Evolutionary conservation across 495 filamentous ascomycete species (phyloP), one percentile per base, ranked within the genome.

Genomic region (Lichenothelia convexa): DNA sequence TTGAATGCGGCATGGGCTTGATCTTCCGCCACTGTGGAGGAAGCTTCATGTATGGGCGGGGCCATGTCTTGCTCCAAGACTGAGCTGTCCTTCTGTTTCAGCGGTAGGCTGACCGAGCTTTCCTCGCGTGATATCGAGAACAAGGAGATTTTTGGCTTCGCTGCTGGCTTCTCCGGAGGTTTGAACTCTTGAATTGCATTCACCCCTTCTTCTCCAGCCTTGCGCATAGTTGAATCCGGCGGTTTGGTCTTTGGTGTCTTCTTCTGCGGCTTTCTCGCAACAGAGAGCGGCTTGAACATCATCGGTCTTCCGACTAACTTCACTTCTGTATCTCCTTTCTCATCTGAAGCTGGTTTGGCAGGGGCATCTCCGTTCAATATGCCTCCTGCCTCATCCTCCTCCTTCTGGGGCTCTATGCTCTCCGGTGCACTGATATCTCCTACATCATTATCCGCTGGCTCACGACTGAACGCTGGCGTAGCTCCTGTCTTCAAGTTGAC

Each of bases 251-350:
- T 48, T 3, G 44, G 30, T 49, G 66, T 73, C 57, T 80, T 82
- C 61, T 80, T 82, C 40, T 62, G 56, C n/a, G 64, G 63, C 32
- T 75, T 78, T 29, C 78, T 61, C 15, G 68, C 67, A 6, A 92
- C 82, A 2, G 83, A 91, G 18, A 93, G 54, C 1, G 85, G 85
- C 51, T 77, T 82, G 56, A 94, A 93, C 71, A 83, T 84, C 48
- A 80, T 71, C 16, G 80, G 66, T 43, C 82, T 86, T 4, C 78
- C 80, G 24, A 75, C 68, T 12, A 78, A 45, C 49, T 82, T 77
- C 9, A 78, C 64, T 32, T 79, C 70, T 16, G 62, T 61, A 5
- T 12, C 31, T 1, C 9, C 16, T n/a, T 9, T 18, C 13, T 27
- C 8, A 27, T 13, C 24, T 8, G 7, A 7, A 7, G 24, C 24